phyloP scores from a whole-genome alignment of 768 basidiomycete species.

The Calocybe cyanea region DNA sequence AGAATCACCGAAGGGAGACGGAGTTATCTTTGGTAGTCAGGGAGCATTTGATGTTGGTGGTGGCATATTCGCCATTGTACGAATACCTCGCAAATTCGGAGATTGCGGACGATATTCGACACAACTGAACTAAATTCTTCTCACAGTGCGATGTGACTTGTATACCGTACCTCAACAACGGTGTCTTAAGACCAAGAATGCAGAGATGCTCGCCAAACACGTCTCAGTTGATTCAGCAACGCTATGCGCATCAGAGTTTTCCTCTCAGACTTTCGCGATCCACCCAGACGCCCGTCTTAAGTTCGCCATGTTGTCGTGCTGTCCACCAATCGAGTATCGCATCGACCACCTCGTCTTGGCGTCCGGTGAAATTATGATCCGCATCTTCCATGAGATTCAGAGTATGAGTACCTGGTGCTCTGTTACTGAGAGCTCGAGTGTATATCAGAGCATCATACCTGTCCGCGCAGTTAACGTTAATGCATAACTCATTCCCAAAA shows the following conservation, averaged over 20 bases:
- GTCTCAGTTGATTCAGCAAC: background rate
- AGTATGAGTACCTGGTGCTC: conserved; percentile 65
- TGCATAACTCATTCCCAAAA: background rate
- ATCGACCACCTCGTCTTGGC: conserved; percentile 64
- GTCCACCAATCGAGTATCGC: conserved; percentile 69
- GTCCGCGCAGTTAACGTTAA: conserved; percentile 3
- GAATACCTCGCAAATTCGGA: background rate
- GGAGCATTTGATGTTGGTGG: conserved; percentile 2
- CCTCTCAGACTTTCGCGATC: conserved; percentile 42
- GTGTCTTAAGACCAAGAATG: background rate
- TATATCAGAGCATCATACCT: conserved; percentile 77
- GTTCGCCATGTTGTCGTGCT: conserved; percentile 36
- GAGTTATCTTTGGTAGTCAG: conserved; percentile 10
- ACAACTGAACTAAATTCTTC: background rate
- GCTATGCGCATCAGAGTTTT: conserved; percentile 33
- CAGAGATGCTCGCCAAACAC: background rate
- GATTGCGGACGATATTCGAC: conserved; percentile 1
- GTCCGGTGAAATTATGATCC: conserved; percentile 76
- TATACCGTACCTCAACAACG: background rate
- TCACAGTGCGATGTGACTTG: background rate
- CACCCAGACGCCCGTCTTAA: conserved; percentile 63
- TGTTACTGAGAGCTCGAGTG: conserved; percentile 51
- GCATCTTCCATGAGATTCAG: conserved; percentile 68
- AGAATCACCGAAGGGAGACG: conserved; percentile 2
- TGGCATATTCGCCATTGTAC: background rate